Percentiles rank a stretch among this genome's conserved stretches.
Evolutionary conservation across 176 grass and related monocot genomes (phyloP).

Genomic region (Carex littledalei): DNA sequence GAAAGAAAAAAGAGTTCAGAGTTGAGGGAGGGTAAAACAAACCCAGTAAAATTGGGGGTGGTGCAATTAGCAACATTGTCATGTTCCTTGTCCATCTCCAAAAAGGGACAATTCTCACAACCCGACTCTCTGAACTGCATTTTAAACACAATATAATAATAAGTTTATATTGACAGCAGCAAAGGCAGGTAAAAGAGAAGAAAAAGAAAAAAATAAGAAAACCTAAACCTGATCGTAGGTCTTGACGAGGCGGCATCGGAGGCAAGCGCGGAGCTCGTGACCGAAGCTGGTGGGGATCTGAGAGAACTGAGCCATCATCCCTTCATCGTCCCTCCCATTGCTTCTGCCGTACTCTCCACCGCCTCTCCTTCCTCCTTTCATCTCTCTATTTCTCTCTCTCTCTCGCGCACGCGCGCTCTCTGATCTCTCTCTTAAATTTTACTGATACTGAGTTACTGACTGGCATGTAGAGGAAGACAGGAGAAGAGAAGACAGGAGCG

Average conservation of each 20-base stretch:
- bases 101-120: slow-evolving; percentile 91
- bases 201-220: not conserved
- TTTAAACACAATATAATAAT: not conserved
- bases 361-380: slow-evolving; percentile 17
- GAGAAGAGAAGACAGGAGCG: too few species aligned
- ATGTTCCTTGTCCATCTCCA: slow-evolving; percentile 88
- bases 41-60: slow-evolving; percentile 93
- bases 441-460: too few species aligned
- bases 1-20: not conserved
- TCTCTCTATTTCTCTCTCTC: not conserved
- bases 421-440: too few species aligned
- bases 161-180: not conserved
- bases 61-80: slow-evolving; percentile 87
- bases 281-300: slow-evolving; percentile 99
- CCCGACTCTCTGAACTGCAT: slow-evolving; percentile 83
- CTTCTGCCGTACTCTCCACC: slow-evolving; percentile 30
- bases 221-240: slow-evolving; percentile 78
- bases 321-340: slow-evolving; percentile 43
- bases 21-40: not conserved
- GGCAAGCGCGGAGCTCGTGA: slow-evolving; percentile 93
- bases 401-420: not conserved
- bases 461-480: too few species aligned
- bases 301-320: slow-evolving; percentile 39
- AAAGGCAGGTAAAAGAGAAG: not conserved
- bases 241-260: slow-evolving; percentile 98